These are phyloP conservation scores for Aspergillus clavatus DNA, from an alignment of 2,329 filamentous ascomycete genomes.

Conservation along the genomic window DNA sequence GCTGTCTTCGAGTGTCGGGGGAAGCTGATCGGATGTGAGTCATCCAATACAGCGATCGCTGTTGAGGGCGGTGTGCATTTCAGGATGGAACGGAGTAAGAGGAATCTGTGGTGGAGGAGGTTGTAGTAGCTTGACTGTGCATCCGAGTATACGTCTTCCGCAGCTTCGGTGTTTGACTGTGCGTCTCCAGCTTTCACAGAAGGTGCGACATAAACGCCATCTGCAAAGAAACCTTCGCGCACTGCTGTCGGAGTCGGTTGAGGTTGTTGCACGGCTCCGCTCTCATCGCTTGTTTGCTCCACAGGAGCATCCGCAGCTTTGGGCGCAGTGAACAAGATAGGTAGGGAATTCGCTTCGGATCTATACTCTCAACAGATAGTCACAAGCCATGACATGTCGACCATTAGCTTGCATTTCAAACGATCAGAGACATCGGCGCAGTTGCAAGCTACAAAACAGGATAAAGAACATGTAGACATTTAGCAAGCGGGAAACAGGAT, in stretches of 20 bases:
- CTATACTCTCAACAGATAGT: conserved; percentile 43
- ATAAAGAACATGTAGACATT: conserved; percentile 12
- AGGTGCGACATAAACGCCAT: conserved; percentile 71
- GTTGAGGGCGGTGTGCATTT: conserved; percentile 51
- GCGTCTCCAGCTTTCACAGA: conserved; percentile 45
- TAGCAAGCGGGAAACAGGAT: conserved; percentile 17
- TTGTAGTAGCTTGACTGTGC: conserved; percentile 64
- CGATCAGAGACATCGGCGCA: background rate
- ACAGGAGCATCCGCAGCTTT: conserved; percentile 30
- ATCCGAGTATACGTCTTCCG: conserved; percentile 32
- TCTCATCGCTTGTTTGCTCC: conserved; percentile 1
- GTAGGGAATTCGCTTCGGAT: conserved; percentile 69
- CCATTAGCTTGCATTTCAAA: conserved; percentile 16
- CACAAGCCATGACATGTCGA: conserved; percentile 2
- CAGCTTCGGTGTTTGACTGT: conserved; percentile 24
- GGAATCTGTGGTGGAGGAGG: conserved; percentile 61
- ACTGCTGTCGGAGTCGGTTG: conserved; percentile 45
- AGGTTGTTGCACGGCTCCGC: background rate
- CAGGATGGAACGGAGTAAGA: conserved; percentile 58
- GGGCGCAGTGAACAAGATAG: conserved; percentile 64
- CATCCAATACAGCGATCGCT: conserved; percentile 51
- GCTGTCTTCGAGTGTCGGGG: conserved; percentile 51
- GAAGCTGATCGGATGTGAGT: conserved; percentile 50
- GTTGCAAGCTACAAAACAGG: conserved; percentile 11
- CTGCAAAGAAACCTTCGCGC: conserved; percentile 62